phyloP scores from a whole-genome alignment of 108 stramenopile species.

The Cyclotella choctawhatcheeana region DNA sequence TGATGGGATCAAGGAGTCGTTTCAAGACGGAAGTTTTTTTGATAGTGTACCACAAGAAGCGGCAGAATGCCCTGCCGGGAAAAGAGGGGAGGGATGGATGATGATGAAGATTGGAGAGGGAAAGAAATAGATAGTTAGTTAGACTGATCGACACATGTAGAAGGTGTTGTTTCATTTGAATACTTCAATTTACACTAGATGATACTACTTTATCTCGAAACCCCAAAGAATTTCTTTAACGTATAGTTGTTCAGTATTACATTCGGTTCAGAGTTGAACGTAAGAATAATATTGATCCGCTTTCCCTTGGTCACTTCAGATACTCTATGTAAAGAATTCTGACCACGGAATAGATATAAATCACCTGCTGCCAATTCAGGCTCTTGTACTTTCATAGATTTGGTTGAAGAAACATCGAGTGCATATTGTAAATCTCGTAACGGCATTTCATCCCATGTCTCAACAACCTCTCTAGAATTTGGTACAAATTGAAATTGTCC shows the following conservation, averaged over 20 bases:
- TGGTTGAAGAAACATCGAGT: constrained; percentile 9
- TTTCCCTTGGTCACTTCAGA: constrained; percentile 35
- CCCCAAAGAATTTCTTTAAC: constrained; percentile 42
- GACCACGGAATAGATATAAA: constrained; percentile 41
- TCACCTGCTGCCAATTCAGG: constrained; percentile 34
- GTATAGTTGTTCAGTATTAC: constrained; percentile 33
- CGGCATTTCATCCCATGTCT: constrained; percentile 40
- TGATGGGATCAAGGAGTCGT: background rate
- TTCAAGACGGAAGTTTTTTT: constrained; percentile 5
- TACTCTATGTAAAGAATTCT: constrained; percentile 38
- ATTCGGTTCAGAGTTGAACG: constrained; percentile 26
- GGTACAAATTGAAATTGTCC: constrained; percentile 42
- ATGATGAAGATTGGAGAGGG: background rate
- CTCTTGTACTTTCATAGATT: constrained; percentile 16
- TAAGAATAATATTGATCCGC: constrained; percentile 45
- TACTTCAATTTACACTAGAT: too few relatives aligned
- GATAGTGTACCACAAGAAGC: background rate
- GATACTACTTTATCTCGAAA: too few relatives aligned
- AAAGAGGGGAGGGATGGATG: background rate
- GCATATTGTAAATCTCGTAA: background rate
- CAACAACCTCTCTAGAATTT: constrained; percentile 28
- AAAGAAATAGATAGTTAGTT: background rate
- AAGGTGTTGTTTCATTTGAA: background rate
- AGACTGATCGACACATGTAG: background rate
- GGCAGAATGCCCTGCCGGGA: background rate